Conservation (phyloP, 768 basidiomycete species). For the Phlegmacium glaucopus region DNA sequence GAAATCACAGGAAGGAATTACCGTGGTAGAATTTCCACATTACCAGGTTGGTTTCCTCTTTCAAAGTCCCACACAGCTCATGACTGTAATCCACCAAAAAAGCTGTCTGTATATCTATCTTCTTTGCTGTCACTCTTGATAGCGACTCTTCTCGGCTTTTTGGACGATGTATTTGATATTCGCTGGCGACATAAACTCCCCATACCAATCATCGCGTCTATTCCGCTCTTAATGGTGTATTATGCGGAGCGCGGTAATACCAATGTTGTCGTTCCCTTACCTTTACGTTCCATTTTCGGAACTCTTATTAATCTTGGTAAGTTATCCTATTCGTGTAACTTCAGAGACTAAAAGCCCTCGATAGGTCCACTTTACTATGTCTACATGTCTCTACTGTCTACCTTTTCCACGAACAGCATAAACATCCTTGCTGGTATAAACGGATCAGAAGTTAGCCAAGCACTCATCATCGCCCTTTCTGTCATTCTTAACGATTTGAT, state of each 20-base stretch:
- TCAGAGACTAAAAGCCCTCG: neutral
- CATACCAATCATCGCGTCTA: conserved; percentile 92
- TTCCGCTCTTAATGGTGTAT: conserved; percentile 94
- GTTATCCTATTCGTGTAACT: conserved; percentile 13
- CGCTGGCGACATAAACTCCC: conserved; percentile 98
- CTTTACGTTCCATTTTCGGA: conserved; percentile 68
- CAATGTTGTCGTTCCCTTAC: conserved; percentile 88
- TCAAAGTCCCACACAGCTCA: neutral
- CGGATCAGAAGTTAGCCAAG: conserved; percentile 93
- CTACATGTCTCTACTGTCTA: conserved; percentile 95
- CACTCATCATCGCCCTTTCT: conserved; percentile 86
- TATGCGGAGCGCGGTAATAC: conserved; percentile 94
- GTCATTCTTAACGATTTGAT: conserved; percentile 90
- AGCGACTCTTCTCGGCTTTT: conserved; percentile 91
- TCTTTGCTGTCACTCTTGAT: conserved; percentile 89
- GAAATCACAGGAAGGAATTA: conserved; percentile 55
- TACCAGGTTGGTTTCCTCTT: conserved; percentile 56
- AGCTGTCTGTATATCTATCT: conserved; percentile 92
- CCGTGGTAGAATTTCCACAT: conserved; percentile 70
- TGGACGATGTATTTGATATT: conserved; percentile 98
- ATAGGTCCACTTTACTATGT: conserved; percentile 92
- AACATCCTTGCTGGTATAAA: conserved; percentile 99
- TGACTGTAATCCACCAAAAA: neutral
- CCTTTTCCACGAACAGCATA: conserved; percentile 96
- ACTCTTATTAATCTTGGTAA: conserved; percentile 85